These are phyloP conservation scores for Cercospora brassicicola DNA, from an alignment of 2,329 filamentous ascomycete genomes.

Conservation along the genomic window DNA sequence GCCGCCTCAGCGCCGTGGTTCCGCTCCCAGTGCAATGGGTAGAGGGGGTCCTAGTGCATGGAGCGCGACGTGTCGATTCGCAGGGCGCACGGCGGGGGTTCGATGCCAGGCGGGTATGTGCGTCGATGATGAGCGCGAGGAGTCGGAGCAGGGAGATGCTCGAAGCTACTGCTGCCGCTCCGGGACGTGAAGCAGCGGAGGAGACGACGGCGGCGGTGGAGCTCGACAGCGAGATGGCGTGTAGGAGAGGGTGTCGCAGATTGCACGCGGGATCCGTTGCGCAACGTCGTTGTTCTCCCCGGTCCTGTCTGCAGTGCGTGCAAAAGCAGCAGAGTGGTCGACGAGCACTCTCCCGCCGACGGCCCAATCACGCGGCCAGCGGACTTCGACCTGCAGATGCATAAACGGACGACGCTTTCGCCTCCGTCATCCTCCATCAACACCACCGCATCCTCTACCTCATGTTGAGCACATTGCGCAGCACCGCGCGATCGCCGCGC, in stretches of 20 bases:
- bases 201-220: background rate
- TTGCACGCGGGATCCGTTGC: background rate
- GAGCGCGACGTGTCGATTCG: background rate
- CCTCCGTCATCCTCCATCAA: background rate
- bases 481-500: slow-evolving; percentile 27
- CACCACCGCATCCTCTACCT: slow-evolving; percentile 4
- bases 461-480: slow-evolving; percentile 30
- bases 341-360: background rate
- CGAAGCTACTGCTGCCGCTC: background rate
- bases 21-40: background rate
- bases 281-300: background rate
- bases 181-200: background rate
- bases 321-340: slow-evolving; percentile 1
- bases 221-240: background rate
- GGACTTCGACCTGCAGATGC: background rate
- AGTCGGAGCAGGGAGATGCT: background rate
- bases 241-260: background rate
- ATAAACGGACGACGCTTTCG: background rate
- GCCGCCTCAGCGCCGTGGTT: background rate
- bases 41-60: background rate
- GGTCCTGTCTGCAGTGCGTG: background rate
- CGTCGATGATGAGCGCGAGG: background rate
- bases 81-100: background rate
- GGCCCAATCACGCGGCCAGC: slow-evolving; percentile 1
- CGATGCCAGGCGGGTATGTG: background rate